Conservation (phyloP, 108 stramenopile genomes). For the Cyclostephanos tholiformis region DNA sequence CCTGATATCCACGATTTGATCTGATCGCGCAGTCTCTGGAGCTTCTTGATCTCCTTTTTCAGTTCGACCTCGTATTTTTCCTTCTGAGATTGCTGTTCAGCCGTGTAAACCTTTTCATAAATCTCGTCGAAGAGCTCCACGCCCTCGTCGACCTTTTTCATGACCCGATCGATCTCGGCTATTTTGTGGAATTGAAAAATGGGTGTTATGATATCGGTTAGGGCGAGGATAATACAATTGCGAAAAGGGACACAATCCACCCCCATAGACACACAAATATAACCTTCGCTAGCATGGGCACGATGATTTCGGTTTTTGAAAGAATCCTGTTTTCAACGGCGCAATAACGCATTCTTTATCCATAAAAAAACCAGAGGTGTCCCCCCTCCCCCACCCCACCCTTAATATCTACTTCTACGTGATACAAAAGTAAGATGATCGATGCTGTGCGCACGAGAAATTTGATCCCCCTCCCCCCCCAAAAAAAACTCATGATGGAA, state of each 20-base stretch:
- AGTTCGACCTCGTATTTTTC: constrained; percentile 98
- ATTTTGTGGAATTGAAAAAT: constrained; percentile 1
- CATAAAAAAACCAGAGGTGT: background rate
- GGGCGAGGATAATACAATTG: background rate
- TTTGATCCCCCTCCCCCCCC: background rate
- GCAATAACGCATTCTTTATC: background rate
- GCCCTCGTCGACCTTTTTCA: constrained; percentile 98
- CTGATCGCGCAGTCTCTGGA: constrained; percentile 97
- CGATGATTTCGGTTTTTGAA: background rate
- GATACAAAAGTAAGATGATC: background rate
- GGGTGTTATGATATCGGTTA: background rate
- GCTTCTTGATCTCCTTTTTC: constrained; percentile 99
- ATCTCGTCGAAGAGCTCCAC: constrained; percentile 97
- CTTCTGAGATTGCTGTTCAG: constrained; percentile 95
- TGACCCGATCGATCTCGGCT: constrained; percentile 93
- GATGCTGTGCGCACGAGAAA: background rate
- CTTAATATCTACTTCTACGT: background rate
- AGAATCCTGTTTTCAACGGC: background rate
- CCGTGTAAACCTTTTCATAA: constrained; percentile 97
- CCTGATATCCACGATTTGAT: constrained; percentile 98
- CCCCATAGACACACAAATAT: background rate
- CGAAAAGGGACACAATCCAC: background rate
- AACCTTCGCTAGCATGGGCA: background rate
- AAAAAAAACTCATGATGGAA: background rate
- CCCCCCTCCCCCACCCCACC: background rate